These are phyloP conservation scores for Apophysomyces variabilis DNA, from an alignment of 371 early-diverging fungal genomes.

Conservation along the genomic window DNA sequence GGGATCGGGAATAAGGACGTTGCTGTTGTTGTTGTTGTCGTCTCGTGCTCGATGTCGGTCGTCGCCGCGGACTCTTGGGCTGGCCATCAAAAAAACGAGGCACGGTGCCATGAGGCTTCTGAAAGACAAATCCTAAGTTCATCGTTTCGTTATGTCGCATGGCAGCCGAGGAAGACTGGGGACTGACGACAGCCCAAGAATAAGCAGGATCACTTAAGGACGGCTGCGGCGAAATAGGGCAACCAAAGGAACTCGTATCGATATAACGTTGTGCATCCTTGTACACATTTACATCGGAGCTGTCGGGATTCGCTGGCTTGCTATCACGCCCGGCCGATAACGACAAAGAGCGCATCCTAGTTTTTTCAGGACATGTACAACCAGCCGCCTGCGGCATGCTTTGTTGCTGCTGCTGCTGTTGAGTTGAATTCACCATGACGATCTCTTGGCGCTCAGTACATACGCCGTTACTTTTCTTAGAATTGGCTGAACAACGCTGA, in stretches of 20 bases:
- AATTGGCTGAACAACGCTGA: conserved; percentile 1
- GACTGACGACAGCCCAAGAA: conserved; percentile 7
- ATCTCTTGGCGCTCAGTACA: too few relatives aligned
- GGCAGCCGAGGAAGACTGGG: neutral
- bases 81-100: conserved; percentile 1
- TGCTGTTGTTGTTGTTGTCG: neutral
- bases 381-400: neutral
- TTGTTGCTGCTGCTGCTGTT: too few relatives aligned
- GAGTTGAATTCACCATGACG: too few relatives aligned
- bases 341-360: conserved; percentile 6
- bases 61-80: conserved; percentile 6
- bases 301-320: neutral
- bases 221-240: neutral
- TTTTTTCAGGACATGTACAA: conserved; percentile 10
- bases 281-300: conserved; percentile 2
- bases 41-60: neutral
- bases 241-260: too few relatives aligned
- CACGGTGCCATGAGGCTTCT: neutral
- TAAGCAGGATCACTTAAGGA: conserved; percentile 8
- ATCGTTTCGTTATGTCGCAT: neutral
- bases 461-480: neutral
- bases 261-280: neutral
- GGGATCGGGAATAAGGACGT: neutral
- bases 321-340: neutral
- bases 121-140: neutral